phyloP scores from a whole-genome alignment of 257 asterid genomes.

The Cordia subcordata region DNA sequence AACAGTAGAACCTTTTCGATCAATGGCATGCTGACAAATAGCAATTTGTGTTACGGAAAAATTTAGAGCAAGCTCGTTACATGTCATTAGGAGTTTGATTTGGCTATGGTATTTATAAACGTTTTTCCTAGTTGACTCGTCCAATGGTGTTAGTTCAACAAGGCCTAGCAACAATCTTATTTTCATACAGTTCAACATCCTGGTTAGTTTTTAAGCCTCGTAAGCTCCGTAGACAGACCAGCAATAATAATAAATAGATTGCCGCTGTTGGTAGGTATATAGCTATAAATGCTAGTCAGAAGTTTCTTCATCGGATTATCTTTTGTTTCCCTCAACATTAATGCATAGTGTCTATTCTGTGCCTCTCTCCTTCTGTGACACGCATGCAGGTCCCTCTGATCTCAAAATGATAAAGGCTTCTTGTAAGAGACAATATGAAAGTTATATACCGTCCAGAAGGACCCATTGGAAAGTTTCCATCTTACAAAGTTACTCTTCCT shows the following conservation, averaged over 20 bases:
- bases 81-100: constrained; percentile 5
- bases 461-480: too few relatives aligned
- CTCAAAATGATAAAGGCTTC: too few relatives aligned
- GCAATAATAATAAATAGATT: constrained; percentile 13
- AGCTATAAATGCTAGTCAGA: constrained; percentile 26
- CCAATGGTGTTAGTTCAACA: not conserved
- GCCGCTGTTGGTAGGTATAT: constrained; percentile 18
- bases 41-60: not conserved
- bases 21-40: constrained; percentile 15
- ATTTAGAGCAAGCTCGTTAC: not conserved
- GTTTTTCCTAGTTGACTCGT: not conserved
- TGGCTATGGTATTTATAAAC: not conserved
- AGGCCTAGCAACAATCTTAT: not conserved
- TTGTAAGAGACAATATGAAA: too few relatives aligned
- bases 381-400: too few relatives aligned
- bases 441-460: too few relatives aligned
- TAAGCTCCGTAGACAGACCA: not conserved
- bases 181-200: not conserved
- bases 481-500: too few relatives aligned
- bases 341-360: too few relatives aligned
- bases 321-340: constrained; percentile 5
- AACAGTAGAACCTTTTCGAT: constrained; percentile 17
- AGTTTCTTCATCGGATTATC: constrained; percentile 4
- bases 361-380: too few relatives aligned
- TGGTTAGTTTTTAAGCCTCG: not conserved